phyloP scores from a whole-genome alignment of 2,329 filamentous ascomycete genomes.

The Penicillium olsonii region DNA sequence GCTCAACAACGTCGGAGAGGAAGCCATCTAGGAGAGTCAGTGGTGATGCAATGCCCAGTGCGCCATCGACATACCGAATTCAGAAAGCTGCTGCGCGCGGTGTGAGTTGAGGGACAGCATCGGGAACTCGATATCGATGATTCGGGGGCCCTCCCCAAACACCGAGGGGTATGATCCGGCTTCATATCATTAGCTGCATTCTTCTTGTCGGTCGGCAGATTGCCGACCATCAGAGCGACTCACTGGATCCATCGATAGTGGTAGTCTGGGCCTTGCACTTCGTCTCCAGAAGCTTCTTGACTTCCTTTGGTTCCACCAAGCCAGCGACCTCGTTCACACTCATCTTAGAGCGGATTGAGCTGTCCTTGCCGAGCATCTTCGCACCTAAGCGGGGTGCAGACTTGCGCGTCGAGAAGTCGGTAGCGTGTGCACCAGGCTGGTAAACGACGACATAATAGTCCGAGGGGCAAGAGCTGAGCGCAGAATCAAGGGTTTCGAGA shows the following conservation, averaged over 20 bases:
- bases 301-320: conserved; percentile 44
- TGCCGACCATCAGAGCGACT: conserved; percentile 20
- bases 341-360: conserved; percentile 57
- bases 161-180: conserved; percentile 43
- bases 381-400: conserved; percentile 57
- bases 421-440: conserved; percentile 71
- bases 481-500: conserved; percentile 43
- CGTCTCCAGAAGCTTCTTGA: conserved; percentile 46
- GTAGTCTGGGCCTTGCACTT: conserved; percentile 51
- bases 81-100: conserved; percentile 42
- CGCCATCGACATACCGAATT: conserved; percentile 41
- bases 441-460: conserved; percentile 75
- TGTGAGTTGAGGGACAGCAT: conserved; percentile 38
- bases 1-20: conserved; percentile 49
- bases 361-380: conserved; percentile 49
- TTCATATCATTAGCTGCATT: conserved; percentile 26
- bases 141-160: conserved; percentile 40
- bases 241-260: conserved; percentile 47
- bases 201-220: not conserved
- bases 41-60: not conserved
- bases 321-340: conserved; percentile 57
- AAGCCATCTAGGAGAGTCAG: conserved; percentile 44
- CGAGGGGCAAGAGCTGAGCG: conserved; percentile 69
- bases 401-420: conserved; percentile 62
- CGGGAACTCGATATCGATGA: conserved; percentile 50